phyloP scores from a whole-genome alignment of 257 asterid species.

The Nicotiana benthamiana region DNA sequence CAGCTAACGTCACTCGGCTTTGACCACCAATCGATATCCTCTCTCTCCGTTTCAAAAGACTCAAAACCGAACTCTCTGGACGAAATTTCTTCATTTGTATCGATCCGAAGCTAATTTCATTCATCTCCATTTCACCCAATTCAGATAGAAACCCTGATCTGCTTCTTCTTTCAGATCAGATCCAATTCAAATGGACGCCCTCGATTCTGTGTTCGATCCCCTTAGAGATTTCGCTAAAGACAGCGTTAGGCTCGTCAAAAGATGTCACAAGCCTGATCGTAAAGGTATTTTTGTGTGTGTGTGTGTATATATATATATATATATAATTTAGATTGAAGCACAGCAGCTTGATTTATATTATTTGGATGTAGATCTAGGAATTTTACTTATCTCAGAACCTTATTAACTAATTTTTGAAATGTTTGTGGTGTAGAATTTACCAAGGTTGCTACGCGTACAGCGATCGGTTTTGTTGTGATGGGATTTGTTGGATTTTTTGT shows the following conservation, averaged over 20 bases:
- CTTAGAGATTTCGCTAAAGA: slow-evolving; percentile 30
- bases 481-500: slow-evolving; percentile 35
- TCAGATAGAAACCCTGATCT: neutral
- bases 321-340: too few relatives aligned
- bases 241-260: slow-evolving; percentile 29
- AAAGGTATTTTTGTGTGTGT: too few relatives aligned
- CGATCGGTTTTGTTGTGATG: slow-evolving; percentile 33
- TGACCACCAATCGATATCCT: neutral
- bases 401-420: neutral
- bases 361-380: too few relatives aligned
- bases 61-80: neutral
- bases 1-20: slow-evolving; percentile 1
- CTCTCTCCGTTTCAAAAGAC: neutral
- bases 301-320: neutral
- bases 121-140: neutral
- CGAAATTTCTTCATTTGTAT: neutral
- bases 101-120: neutral
- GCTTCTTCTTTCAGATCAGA: neutral
- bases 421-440: slow-evolving; percentile 19
- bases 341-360: too few relatives aligned
- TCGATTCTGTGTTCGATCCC: slow-evolving; percentile 29
- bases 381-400: too few relatives aligned
- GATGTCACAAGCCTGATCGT: slow-evolving; percentile 33
- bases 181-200: slow-evolving; percentile 19
- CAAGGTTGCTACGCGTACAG: slow-evolving; percentile 29